Evolutionary conservation across 148 eudicot species (phyloP).

Genomic region (Silene conica): DNA sequence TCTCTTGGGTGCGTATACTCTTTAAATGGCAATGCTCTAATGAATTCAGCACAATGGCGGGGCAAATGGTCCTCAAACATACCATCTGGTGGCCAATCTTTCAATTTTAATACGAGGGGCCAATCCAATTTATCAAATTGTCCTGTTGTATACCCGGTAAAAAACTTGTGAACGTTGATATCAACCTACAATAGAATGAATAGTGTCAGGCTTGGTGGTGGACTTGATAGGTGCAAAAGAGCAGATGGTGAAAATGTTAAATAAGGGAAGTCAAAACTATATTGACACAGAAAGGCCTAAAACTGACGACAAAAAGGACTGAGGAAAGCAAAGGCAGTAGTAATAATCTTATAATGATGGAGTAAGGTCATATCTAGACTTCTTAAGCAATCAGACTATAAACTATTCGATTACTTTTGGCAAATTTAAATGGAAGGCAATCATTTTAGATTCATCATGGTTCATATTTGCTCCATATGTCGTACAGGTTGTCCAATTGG

Average conservation of each 20-base stretch:
- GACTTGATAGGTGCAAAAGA: not conserved
- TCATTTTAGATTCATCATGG: no score
- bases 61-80: conserved; percentile 62
- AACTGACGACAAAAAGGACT: not conserved
- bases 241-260: not conserved
- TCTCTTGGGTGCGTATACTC: conserved; percentile 64
- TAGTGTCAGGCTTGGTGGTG: conserved; percentile 1
- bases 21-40: conserved; percentile 58
- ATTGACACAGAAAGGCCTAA: not conserved
- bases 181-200: conserved; percentile 37
- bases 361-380: not conserved
- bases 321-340: not conserved
- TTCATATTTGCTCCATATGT: no score
- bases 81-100: conserved; percentile 73
- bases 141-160: conserved; percentile 45
- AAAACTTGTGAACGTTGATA: conserved; percentile 49
- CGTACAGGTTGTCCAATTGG: no score
- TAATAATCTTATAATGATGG: no score
- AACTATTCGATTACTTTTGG: not conserved
- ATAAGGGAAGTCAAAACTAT: not conserved
- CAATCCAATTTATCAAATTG: conserved; percentile 17
- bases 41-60: conserved; percentile 61
- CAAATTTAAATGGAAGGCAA: not conserved
- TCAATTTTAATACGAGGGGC: conserved; percentile 60
- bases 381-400: not conserved